Evolutionary conservation across 176 grass and related monocot genomes (phyloP), one percentile per base, ranked within the genome.

Genomic region (Alloteropsis semialata): DNA sequence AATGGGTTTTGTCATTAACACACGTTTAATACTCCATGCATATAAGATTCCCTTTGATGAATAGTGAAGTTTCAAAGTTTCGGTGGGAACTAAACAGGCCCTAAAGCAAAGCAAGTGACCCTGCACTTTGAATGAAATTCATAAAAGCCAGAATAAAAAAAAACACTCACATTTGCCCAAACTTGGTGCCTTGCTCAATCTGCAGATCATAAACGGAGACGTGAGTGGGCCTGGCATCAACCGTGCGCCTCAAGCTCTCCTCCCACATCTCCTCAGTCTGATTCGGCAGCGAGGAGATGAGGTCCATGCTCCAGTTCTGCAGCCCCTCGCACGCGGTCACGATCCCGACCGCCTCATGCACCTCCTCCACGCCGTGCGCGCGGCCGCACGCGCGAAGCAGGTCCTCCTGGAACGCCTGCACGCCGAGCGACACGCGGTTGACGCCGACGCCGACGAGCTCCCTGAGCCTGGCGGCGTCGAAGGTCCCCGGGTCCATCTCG

Each of bases 231-330:
- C 70, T 78, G 3, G 88, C 88, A 69, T 89, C 77, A 10, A 97
- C 74, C 10, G 86, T 75, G 81, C 84, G 85, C 42, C 84, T 85
- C 81, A 97, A 86, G 88, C 95, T 94, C 66, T 93, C 88, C 84
- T 89, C 92, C 92, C 92, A 97, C 95, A 97, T 94, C 79, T 88
- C 84, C 65, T 80, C n/a, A 3, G 90, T 94, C 84, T 94, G 95
- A 43, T 91, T 87, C 0, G 92, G 88, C 84, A 93, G 85, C 15
- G 90, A 92, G 2, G 95, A 94, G 19, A 97, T 97, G 74, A 97
- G 92, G 79, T 97, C 95, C 92, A 97, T 78, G 90, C 95, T 97
- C 90, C 92, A 97, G 79, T 92, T 97, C 84, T 91, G 68, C 68
- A 97, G 84, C 59, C 84, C 86, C 59, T 89, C 74, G 72, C 88